Evolutionary conservation across 805 yeast genomes (phyloP).

Genomic region (Wickerhamiella bombiphila): DNA sequence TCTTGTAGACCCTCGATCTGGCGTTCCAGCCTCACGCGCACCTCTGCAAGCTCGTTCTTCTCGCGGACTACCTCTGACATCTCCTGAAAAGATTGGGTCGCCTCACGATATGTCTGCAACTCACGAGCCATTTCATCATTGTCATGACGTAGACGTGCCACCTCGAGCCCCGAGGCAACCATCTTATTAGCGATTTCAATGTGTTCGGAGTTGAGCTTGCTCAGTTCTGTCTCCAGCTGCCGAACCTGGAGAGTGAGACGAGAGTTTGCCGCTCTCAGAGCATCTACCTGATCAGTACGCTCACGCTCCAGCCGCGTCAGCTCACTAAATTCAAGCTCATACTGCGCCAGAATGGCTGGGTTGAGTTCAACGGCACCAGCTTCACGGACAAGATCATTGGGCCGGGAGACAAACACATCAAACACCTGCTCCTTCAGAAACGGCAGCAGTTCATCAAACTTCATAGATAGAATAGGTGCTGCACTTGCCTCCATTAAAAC

Average conservation of each 20-base stretch:
- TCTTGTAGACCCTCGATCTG: conserved; percentile 18
- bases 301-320: conserved; percentile 54
- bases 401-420: conserved; percentile 44
- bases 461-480: conserved; percentile 38
- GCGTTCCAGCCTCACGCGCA: conserved; percentile 13
- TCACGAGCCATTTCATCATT: conserved; percentile 42
- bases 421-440: conserved; percentile 72
- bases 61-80: conserved; percentile 10
- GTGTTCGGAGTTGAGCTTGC: conserved; percentile 65
- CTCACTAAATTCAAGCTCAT: conserved; percentile 58
- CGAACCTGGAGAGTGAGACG: conserved; percentile 58
- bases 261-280: conserved; percentile 49
- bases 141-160: conserved; percentile 65
- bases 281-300: conserved; percentile 46
- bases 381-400: conserved; percentile 62
- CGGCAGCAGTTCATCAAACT: conserved; percentile 63
- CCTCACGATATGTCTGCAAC: conserved; percentile 28
- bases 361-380: conserved; percentile 59
- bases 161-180: conserved; percentile 60
- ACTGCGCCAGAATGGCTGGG: conserved; percentile 59
- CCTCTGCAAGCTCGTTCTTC: conserved; percentile 10
- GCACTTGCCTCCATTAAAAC: conserved; percentile 65
- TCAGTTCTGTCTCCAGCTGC: conserved; percentile 53
- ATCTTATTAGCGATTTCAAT: conserved; percentile 74
- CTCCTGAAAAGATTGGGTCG: conserved; percentile 1